Conservation (phyloP, 768 basidiomycete genomes). For the Solioccasus polychromus region DNA sequence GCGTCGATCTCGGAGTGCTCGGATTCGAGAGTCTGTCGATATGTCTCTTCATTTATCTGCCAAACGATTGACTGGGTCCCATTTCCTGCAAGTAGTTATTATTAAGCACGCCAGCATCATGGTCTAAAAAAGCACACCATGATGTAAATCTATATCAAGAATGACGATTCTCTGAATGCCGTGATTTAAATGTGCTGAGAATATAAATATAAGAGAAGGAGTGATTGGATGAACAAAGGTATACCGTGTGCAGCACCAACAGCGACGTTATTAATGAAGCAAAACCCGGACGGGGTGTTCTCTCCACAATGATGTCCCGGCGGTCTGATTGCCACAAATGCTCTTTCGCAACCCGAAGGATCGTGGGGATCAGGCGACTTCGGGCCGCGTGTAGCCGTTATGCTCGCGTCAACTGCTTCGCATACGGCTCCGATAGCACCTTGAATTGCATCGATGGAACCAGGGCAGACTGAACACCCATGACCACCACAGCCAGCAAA, state of each 20-base stretch:
- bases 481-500: background rate
- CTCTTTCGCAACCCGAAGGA: slow-evolving; percentile 39
- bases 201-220: background rate
- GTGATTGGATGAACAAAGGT: slow-evolving; percentile 7
- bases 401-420: slow-evolving; percentile 78
- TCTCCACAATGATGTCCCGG: slow-evolving; percentile 96
- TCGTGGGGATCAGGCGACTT: slow-evolving; percentile 7
- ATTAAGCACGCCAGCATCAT: background rate
- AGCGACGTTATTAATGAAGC: slow-evolving; percentile 92
- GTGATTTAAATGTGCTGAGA: slow-evolving; percentile 77
- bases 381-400: slow-evolving; percentile 27
- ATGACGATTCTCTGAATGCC: slow-evolving; percentile 77
- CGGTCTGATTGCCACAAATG: slow-evolving; percentile 84
- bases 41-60: slow-evolving; percentile 88
- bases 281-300: slow-evolving; percentile 87
- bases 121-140: slow-evolving; percentile 14
- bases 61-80: slow-evolving; percentile 91
- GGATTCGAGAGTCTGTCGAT: slow-evolving; percentile 61
- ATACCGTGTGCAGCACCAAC: slow-evolving; percentile 88
- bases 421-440: slow-evolving; percentile 83
- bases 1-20: slow-evolving; percentile 32
- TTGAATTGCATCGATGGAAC: slow-evolving; percentile 72
- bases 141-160: slow-evolving; percentile 69
- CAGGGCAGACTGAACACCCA: slow-evolving; percentile 61
- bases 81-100: slow-evolving; percentile 54